Base-by-base conservation (phyloP, 306 rosid genomes). In the Carpinus viminea region DNA sequence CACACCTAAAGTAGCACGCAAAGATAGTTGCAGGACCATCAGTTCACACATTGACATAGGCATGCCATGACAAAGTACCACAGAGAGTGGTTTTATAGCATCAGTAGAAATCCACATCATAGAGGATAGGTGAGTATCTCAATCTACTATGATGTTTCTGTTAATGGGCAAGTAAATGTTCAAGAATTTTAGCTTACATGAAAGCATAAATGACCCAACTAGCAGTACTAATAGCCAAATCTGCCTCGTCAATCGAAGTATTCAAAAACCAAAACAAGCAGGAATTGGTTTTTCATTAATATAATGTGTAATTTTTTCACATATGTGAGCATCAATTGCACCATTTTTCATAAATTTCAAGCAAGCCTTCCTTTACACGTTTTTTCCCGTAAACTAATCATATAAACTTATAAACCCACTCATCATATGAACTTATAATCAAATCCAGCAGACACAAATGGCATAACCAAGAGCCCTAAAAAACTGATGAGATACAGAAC, bases 401-500 rank as follows among this genome's bases (percentile, higher is more conserved):
- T 36, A 7, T 17, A 66, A 47, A 36, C 18, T 65, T 12, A 2
- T 64, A 61, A 16, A 64, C 3, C 41, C 12, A 61, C 16, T 7
- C 57, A 38, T 26, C 71, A 47, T 38, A 69, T 50, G 36, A 47
- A 48, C 47, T 41, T 45, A 18, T 21, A 55, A 18, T 50, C 57
- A 72, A 61, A 72, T 38, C 17, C 72, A 66, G 51, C 28, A 66
- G 72, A 66, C 26, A 79, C 56, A 15, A 64, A 62, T 4, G 60
- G 28, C 70, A 47, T 47, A 46, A 8, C 20, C 43, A 61, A 9
- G 54, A 60, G 75, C 68, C 21, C 47, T 31, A 20, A 55, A 79
- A 65, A 41, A 57, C 17, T 68, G 73, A 56, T 70, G 45, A 78
- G 45, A 73, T 24, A 60, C 36, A 73, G 70, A 70, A 46, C 59